phyloP scores from a whole-genome alignment of 1,284 basidiomycete species.

The Puccinia coronata region DNA sequence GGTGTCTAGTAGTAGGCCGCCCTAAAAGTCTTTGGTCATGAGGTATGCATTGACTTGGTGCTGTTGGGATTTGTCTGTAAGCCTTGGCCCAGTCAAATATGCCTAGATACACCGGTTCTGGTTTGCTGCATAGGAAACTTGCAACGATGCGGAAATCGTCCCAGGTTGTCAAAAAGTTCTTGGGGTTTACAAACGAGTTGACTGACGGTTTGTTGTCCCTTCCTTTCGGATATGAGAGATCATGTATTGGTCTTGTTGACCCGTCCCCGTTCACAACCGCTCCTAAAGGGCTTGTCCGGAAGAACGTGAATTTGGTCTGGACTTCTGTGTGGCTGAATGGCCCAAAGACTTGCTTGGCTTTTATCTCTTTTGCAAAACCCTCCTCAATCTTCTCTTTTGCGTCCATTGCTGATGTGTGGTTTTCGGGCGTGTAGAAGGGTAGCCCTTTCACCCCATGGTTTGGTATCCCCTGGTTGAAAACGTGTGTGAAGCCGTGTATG shows the following conservation, averaged over 20 bases:
- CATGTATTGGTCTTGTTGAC: not conserved
- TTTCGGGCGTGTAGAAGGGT: not conserved
- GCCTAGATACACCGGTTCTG: not conserved
- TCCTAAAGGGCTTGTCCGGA: not conserved
- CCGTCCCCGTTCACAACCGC: conserved; percentile 20
- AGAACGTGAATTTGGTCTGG: not conserved
- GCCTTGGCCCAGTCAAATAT: conserved; percentile 9
- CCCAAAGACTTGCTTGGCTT: not conserved
- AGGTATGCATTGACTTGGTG: not conserved
- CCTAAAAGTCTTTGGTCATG: not conserved
- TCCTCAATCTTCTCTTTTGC: too few species aligned
- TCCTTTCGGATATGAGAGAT: not conserved
- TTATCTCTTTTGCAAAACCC: not conserved
- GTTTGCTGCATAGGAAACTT: not conserved
- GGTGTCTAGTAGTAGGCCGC: too few species aligned
- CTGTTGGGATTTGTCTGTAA: not conserved
- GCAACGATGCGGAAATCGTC: conserved; percentile 2
- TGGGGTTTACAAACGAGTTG: not conserved
- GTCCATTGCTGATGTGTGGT: not conserved
- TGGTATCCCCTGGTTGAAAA: not conserved
- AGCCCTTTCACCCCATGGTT: not conserved
- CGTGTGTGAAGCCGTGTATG: not conserved
- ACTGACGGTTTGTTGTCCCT: not conserved
- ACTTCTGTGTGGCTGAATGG: not conserved
- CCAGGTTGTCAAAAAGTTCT: conserved; percentile 14